Evolutionary conservation across 2,329 filamentous ascomycete genomes (phyloP), one percentile per base, ranked within the genome.

Genomic region (Cytospora chrysosperma): DNA sequence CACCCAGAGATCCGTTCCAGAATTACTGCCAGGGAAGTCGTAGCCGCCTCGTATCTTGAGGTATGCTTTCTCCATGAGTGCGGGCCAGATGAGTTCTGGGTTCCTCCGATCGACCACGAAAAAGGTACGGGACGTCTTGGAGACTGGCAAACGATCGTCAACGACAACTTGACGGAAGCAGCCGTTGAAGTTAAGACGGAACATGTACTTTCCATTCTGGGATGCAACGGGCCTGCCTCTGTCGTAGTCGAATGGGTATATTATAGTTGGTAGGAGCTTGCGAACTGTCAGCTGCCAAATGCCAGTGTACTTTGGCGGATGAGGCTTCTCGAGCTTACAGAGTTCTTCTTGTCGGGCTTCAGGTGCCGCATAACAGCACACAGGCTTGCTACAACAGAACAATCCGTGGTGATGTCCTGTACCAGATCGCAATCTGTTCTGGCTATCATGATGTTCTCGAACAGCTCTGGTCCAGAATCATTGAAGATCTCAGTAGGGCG

Each of bases 11-110:
- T 99, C 95, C 2, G 94, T 98, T 13, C 92, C 93, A 0, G 94
- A 98, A 74, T 98, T 98, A 72, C 95, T 98, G 9, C 95, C 95
- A 0, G 95, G 94, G 68, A 99, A 99, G 72, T 99, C 93, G 74
- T 99, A 99, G 37, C 95, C 95, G 30, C 95, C 95, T 62, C 94
- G 86, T 13, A 98, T 87, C 78, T 98, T 99, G 1, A 99, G 80
- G 70, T 99, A 99, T 0, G 95, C 95, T 73, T 99, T 99, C 74
- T 99, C 95, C 19, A 98, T 79, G 5, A 99, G 81, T 2, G 94
- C 93, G 7, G 95, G 95, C 93, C 94, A 98, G 17, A 98, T 77
- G 17, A 96, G 80, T n/a, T 79, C 81, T 4, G 91, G 89, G 67
- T 97, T 93, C 50, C 88, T 88, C 40, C 92, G 85, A 70, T 98